Evolutionary conservation across 2,329 filamentous ascomycete species (phyloP).

Genomic region (Onygenales sp.): DNA sequence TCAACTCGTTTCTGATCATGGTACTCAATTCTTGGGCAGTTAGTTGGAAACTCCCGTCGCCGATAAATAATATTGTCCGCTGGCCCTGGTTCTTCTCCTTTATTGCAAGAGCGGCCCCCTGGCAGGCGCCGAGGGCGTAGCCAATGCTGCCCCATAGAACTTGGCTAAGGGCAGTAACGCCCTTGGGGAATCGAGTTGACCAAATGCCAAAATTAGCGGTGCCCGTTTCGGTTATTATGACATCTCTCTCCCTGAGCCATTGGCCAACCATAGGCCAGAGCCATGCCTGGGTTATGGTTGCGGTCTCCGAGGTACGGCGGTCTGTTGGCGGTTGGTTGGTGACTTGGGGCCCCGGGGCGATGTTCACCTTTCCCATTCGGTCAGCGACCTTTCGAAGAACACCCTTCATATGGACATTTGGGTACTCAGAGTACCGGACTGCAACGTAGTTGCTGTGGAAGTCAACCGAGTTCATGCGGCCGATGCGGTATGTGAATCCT

Average conservation of each 20-base stretch:
- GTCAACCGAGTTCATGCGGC: conserved; percentile 68
- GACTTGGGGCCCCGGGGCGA: conserved; percentile 45
- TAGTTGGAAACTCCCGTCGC: conserved; percentile 76
- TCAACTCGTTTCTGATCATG: conserved; percentile 62
- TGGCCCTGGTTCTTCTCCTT: conserved; percentile 22
- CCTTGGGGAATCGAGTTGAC: conserved; percentile 40
- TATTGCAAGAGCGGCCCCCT: conserved; percentile 47
- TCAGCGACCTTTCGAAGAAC: conserved; percentile 63
- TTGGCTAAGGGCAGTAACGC: conserved; percentile 40
- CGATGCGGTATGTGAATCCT: conserved; percentile 71
- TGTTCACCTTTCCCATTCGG: conserved; percentile 47
- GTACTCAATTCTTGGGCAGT: conserved; percentile 75
- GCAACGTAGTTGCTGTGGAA: conserved; percentile 66
- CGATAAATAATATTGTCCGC: conserved; percentile 72
- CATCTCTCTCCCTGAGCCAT: conserved; percentile 44
- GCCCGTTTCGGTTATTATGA: conserved; percentile 50
- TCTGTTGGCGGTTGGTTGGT: conserved; percentile 39
- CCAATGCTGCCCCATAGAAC: conserved; percentile 53
- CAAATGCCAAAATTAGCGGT: conserved; percentile 48
- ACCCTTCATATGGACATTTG: conserved; percentile 65
- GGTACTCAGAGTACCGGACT: conserved; percentile 71
- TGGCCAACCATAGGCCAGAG: conserved; percentile 40
- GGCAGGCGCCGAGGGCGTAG: conserved; percentile 50
- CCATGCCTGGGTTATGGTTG: conserved; percentile 38
- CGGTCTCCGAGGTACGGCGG: conserved; percentile 19